Percentiles rank a stretch among this genome's conserved stretches.
These are phyloP conservation scores for Coriaria nepalensis DNA, from an alignment of 306 rosid genomes.

Conservation along the genomic window DNA sequence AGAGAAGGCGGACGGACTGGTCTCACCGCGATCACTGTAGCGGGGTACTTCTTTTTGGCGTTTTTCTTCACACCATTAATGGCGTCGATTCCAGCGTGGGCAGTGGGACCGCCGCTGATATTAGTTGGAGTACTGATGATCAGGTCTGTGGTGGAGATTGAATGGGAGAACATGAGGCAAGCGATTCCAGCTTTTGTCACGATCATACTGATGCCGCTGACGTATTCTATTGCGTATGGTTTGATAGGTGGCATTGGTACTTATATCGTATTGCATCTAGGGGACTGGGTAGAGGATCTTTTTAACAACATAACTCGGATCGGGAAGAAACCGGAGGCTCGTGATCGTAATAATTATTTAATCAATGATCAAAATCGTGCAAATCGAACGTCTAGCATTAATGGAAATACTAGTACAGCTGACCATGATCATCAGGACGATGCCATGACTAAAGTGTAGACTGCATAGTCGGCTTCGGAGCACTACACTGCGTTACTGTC, in stretches of 20 bases:
- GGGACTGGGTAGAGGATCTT: conserved; percentile 47
- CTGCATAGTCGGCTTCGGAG: too few relatives aligned
- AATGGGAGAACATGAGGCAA: conserved; percentile 87
- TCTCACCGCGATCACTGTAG: conserved; percentile 69
- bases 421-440: too few relatives aligned
- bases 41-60: conserved; percentile 50
- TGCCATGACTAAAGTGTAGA: too few relatives aligned
- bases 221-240: conserved; percentile 84
- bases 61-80: conserved; percentile 82
- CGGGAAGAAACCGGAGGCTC: too few relatives aligned
- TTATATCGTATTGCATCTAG: conserved; percentile 43
- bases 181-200: conserved; percentile 93
- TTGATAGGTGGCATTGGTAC: conserved; percentile 88
- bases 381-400: too few relatives aligned
- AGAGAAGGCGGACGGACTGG: conserved; percentile 95
- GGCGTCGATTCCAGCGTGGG: conserved; percentile 98
- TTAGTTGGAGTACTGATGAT: conserved; percentile 94
- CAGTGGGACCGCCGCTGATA: conserved; percentile 96
- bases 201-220: conserved; percentile 68
- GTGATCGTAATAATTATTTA: too few relatives aligned
- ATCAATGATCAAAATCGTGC: too few relatives aligned
- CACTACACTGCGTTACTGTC: too few relatives aligned
- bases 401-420: too few relatives aligned
- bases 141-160: conserved; percentile 77
- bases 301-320: conserved; percentile 25